Percentiles rank a stretch among this genome's conserved stretches.
Evolutionary conservation across 257 asterid species (phyloP).

Genomic region (Solanum rostratum): DNA sequence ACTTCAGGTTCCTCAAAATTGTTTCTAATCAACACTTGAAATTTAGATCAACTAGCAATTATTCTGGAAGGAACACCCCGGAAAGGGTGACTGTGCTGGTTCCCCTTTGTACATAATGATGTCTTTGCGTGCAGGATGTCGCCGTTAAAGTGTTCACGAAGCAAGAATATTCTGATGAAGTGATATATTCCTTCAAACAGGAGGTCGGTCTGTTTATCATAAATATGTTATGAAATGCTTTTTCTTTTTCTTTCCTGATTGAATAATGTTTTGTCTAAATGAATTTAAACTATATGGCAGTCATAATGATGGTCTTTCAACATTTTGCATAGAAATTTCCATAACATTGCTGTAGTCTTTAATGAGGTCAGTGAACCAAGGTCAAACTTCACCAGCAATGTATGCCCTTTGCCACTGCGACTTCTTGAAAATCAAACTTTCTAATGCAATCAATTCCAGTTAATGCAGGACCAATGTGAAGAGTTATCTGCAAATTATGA

Average conservation of each 20-base stretch:
- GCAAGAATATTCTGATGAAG: slow-evolving; percentile 80
- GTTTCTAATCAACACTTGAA: neutral
- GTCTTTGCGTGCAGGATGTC: slow-evolving; percentile 59
- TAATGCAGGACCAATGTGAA: neutral
- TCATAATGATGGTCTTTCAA: neutral
- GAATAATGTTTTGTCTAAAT: neutral
- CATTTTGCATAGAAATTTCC: neutral
- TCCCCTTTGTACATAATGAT: slow-evolving; percentile 4
- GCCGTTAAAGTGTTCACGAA: slow-evolving; percentile 91
- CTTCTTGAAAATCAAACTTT: neutral
- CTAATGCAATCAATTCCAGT: neutral
- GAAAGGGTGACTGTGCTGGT: neutral
- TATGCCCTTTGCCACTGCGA: neutral
- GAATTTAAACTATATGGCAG: neutral
- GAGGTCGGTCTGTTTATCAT: slow-evolving; percentile 45
- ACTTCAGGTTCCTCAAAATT: neutral
- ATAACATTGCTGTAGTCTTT: neutral
- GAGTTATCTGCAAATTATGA: neutral
- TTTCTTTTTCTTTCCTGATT: neutral
- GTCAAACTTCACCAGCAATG: neutral
- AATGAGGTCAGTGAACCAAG: neutral
- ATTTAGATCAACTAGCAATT: neutral
- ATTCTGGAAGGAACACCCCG: neutral
- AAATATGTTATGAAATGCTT: neutral
- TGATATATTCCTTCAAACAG: slow-evolving; percentile 73